Evolutionary conservation across 1,284 basidiomycete species (phyloP), one percentile per base, ranked within the genome.

Genomic region (Peniophora sp.): DNA sequence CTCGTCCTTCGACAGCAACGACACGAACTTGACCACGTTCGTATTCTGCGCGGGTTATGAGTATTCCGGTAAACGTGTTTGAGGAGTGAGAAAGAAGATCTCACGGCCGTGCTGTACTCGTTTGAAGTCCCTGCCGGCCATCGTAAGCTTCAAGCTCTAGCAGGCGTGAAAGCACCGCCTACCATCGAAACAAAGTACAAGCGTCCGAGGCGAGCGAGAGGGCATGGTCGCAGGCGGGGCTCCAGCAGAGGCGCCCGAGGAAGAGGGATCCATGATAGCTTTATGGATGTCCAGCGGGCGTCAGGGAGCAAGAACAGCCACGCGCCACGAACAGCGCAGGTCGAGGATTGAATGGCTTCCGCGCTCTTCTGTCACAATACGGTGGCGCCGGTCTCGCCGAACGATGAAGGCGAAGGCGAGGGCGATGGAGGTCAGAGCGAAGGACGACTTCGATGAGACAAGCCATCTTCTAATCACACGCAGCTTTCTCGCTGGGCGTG

Each of bases 21-120:
- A 68, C 60, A 81, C 84, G 51, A 88, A 70, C 58, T 81, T 83
- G 54, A 88, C 80, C 46, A 87, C 75, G 54, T 88, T 88, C 6
- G 85, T 80, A 57, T 85, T 84, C 83, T 86, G 54, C 24, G 27
- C 42, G 24, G 6, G 3, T 32, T 22, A 11, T 37, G 17, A 32
- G 20, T 27, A 15, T n/a, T n/a, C n/a, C 18, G 24, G 44, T 35
- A 44, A 23, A 20, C 20, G 24, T 22, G 15, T 39, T n/a, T 8
- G 22, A 20, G n/a, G 20, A 6, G 15, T 41, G 20, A 36, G 22
- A 14, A 14, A 20, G 24, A 24, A 17, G 20, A 36, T 23, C 11
- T 58, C 52, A 72, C 74, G 24, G 42, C 56, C 8, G 54, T 52
- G 51, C 69, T 66, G 55, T 77, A 85, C 56, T 79, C 65, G 48